Percentiles rank a stretch among this genome's conserved stretches.
Evolutionary conservation across 2,329 filamentous ascomycete species (phyloP).

Genomic region (Ophiocordyceps camponoti-rufipedis): DNA sequence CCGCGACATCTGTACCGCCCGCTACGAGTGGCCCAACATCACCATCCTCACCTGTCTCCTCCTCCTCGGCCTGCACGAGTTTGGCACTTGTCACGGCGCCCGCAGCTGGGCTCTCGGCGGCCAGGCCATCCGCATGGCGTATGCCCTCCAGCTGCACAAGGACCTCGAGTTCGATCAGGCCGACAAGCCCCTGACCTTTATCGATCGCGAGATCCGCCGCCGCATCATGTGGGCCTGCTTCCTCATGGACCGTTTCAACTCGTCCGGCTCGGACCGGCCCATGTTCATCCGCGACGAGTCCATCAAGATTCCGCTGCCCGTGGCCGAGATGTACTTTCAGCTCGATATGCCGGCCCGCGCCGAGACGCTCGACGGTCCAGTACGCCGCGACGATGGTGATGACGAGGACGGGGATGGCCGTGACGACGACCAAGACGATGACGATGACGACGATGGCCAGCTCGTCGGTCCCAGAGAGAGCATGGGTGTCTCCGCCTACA

Average conservation of each 20-base stretch:
- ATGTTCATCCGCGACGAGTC: conserved; percentile 83
- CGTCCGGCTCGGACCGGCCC: conserved; percentile 80
- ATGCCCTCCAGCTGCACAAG: conserved; percentile 81
- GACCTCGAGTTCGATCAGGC: conserved; percentile 70
- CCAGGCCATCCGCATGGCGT: conserved; percentile 92
- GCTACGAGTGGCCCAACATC: conserved; percentile 90
- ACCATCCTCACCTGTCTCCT: conserved; percentile 85
- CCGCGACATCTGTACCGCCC: conserved; percentile 68
- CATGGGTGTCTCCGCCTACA: conserved; percentile 88
- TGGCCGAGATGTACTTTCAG: conserved; percentile 78
- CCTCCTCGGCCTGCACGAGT: conserved; percentile 80
- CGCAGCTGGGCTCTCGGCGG: conserved; percentile 92
- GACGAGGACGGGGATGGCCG: too few relatives aligned
- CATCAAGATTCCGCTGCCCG: conserved; percentile 74
- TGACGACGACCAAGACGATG: too few relatives aligned
- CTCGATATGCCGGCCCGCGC: conserved; percentile 81
- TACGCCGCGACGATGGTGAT: too few relatives aligned
- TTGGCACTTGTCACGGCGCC: conserved; percentile 90
- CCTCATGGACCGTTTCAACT: conserved; percentile 94
- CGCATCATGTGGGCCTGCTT: conserved; percentile 98
- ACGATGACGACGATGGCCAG: conserved; percentile 40
- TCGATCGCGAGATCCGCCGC: conserved; percentile 80
- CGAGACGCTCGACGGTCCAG: conserved; percentile 64
- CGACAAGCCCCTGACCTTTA: conserved; percentile 58
- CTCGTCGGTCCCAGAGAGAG: conserved; percentile 54